A percentile compares a stretch with the other conserved stretches of the same genome.
Evolutionary conservation across 306 rosid genomes (phyloP).

Genomic region (Rosa persica): DNA sequence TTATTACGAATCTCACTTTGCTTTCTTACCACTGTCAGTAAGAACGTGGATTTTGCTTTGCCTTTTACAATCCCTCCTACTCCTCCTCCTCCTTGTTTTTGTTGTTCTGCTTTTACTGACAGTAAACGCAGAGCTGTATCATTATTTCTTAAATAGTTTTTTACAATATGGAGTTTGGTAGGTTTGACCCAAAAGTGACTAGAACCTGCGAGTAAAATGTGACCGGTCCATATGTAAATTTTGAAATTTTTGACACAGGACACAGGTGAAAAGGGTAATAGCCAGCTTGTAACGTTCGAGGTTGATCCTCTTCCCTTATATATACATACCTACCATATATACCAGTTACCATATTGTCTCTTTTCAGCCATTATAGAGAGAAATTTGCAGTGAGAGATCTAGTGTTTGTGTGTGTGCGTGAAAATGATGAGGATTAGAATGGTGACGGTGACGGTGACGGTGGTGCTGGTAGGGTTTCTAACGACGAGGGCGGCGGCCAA

Average conservation of each 20-base stretch:
- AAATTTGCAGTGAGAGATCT: neutral
- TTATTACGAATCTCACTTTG: neutral
- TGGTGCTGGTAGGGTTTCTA: constrained; percentile 15
- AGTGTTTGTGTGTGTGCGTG: neutral
- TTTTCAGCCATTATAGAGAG: neutral
- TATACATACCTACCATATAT: neutral
- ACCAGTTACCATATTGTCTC: neutral
- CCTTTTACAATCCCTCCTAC: neutral
- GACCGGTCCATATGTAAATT: neutral
- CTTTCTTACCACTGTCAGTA: neutral
- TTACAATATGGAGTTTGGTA: neutral
- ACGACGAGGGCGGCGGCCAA: neutral
- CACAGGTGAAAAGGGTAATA: neutral
- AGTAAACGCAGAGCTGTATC: neutral
- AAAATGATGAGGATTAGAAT: neutral
- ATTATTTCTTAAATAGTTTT: neutral
- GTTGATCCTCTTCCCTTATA: neutral
- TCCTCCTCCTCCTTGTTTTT: neutral
- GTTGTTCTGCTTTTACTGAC: neutral
- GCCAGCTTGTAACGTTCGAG: neutral
- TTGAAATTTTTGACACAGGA: neutral
- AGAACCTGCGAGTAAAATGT: neutral
- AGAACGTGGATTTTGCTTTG: neutral
- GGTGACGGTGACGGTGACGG: neutral
- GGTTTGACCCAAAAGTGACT: neutral